Evolutionary conservation across 2,329 filamentous ascomycete species (phyloP).

Genomic region (Ascosphaera aggregata): DNA sequence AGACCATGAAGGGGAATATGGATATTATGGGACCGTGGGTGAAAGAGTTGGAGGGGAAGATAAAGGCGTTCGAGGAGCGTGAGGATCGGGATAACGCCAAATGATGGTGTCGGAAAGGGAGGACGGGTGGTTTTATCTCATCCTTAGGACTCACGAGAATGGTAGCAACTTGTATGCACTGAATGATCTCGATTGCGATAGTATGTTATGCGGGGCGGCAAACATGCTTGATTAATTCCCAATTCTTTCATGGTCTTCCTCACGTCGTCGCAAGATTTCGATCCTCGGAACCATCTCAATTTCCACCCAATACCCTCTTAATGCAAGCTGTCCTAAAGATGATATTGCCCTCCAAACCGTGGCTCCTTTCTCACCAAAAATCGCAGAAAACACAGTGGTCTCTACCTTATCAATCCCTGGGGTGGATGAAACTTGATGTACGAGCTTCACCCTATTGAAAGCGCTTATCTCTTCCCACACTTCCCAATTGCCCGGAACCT

Average conservation of each 20-base stretch:
- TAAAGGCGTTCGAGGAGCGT: constrained; percentile 32
- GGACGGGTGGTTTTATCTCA: too few species aligned
- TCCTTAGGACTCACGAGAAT: too few species aligned
- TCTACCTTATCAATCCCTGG: constrained; percentile 9
- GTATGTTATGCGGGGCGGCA: too few species aligned
- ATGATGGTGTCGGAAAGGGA: too few species aligned
- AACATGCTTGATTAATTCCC: too few species aligned
- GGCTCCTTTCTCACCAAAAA: constrained; percentile 13
- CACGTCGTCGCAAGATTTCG: constrained; percentile 19
- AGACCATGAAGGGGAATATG: constrained; percentile 53
- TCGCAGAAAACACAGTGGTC: constrained; percentile 12
- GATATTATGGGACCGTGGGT: constrained; percentile 77
- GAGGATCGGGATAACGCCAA: background rate
- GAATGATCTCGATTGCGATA: too few species aligned
- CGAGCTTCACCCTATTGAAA: constrained; percentile 25
- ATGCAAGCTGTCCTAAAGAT: constrained; percentile 10
- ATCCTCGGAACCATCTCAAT: constrained; percentile 30
- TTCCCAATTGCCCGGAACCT: constrained; percentile 24
- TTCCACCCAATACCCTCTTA: constrained; percentile 31
- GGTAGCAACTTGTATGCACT: background rate
- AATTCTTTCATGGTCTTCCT: too few species aligned
- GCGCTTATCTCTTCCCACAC: constrained; percentile 26
- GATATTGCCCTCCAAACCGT: constrained; percentile 10
- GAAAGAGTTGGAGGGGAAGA: constrained; percentile 56
- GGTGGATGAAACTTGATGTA: constrained; percentile 9